phyloP scores from a whole-genome alignment of 305 asterid species.

The Rubia tinctorum region DNA sequence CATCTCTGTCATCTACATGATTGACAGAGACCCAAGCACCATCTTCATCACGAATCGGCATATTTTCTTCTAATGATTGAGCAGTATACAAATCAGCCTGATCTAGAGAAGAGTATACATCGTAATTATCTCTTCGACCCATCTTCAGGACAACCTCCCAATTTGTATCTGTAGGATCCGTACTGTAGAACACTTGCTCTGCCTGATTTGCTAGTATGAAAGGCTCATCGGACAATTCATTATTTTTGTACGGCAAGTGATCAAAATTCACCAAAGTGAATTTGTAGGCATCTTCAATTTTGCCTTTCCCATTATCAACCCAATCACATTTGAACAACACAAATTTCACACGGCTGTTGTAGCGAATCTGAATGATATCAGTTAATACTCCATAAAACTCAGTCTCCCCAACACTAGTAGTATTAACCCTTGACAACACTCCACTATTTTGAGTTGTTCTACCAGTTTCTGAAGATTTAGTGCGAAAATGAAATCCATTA shows the following conservation, averaged over 20 bases:
- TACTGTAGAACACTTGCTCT: neutral
- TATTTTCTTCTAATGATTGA: neutral
- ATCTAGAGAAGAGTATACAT: neutral
- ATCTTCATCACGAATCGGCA: neutral
- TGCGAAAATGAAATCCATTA: neutral
- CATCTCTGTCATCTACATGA: neutral
- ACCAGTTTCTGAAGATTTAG: neutral
- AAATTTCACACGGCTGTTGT: neutral
- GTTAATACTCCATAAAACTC: neutral
- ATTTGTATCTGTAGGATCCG: neutral
- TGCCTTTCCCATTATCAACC: neutral
- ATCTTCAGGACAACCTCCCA: neutral
- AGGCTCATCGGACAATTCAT: neutral
- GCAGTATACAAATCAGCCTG: neutral
- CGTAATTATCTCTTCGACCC: neutral
- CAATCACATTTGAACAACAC: slow-evolving; percentile 3
- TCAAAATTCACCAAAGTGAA: neutral
- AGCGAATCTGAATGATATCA: neutral
- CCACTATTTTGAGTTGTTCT: slow-evolving; percentile 1
- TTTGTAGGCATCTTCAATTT: neutral
- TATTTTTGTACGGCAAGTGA: neutral
- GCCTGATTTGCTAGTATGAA: neutral
- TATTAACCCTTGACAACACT: neutral
- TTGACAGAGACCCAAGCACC: neutral
- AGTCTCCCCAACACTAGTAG: neutral